Conservation (phyloP, 2,329 filamentous ascomycete genomes). For the Trichoderma sp. region DNA sequence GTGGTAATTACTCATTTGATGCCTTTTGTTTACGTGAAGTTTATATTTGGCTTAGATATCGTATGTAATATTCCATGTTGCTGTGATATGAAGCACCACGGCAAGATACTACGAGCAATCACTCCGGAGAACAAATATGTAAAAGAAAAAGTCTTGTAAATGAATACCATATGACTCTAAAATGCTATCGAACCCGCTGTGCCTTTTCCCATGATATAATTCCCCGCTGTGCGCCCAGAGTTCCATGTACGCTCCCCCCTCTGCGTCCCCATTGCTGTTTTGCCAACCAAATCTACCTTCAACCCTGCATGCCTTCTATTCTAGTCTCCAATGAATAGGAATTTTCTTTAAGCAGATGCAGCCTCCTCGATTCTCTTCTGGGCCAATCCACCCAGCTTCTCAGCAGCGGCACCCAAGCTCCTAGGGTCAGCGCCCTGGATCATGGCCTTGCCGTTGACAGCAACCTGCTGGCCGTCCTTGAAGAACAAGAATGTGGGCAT, state of each 20-base stretch:
- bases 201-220: background rate
- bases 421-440: slow-evolving; percentile 36
- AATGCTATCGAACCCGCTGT: background rate
- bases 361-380: slow-evolving; percentile 31
- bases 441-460: slow-evolving; percentile 31
- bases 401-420: slow-evolving; percentile 33
- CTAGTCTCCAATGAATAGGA: background rate
- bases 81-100: too few relatives aligned
- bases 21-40: too few relatives aligned
- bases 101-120: background rate
- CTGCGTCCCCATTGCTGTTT: background rate
- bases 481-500: slow-evolving; percentile 94
- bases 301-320: too few relatives aligned
- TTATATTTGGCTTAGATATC: too few relatives aligned
- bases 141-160: background rate
- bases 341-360: slow-evolving; percentile 7
- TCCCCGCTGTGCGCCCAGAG: background rate
- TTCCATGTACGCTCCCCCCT: background rate
- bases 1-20: background rate
- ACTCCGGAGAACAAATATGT: background rate
- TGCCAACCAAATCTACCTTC: background rate
- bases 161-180: background rate
- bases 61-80: too few relatives aligned
- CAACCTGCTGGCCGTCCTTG: slow-evolving; percentile 60
- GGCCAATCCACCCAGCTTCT: slow-evolving; percentile 39